Evolutionary conservation across 129 eudicot genomes (phyloP).

Genomic region (Tagetes erecta): DNA sequence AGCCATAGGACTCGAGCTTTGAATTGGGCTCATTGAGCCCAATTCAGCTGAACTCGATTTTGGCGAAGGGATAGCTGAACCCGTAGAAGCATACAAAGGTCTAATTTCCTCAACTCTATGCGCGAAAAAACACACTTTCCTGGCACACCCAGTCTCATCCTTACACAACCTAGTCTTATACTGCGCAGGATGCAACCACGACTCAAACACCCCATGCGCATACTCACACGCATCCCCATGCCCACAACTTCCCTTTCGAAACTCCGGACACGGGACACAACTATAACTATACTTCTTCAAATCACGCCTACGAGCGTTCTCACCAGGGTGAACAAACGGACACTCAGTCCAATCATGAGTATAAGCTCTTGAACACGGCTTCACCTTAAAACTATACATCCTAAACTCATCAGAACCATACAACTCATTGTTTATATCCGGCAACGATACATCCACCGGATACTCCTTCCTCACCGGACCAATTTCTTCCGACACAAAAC

Average conservation of each 20-base stretch:
- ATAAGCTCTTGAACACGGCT: slow-evolving; percentile 95
- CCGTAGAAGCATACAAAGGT: slow-evolving; percentile 85
- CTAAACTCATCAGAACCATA: slow-evolving; percentile 86
- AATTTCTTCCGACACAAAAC: slow-evolving; percentile 37
- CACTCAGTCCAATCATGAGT: slow-evolving; percentile 99
- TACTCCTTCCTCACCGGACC: slow-evolving; percentile 61
- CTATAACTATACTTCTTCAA: slow-evolving; percentile 61
- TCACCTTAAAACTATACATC: slow-evolving; percentile 87
- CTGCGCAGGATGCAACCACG: slow-evolving; percentile 98
- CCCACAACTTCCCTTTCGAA: slow-evolving; percentile 71
- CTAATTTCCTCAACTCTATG: slow-evolving; percentile 77
- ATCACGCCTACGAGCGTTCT: slow-evolving; percentile 95
- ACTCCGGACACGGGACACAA: slow-evolving; percentile 95
- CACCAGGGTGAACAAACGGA: slow-evolving; percentile 96
- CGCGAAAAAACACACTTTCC: slow-evolving; percentile 93
- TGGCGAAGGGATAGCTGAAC: slow-evolving; percentile 87
- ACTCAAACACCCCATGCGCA: slow-evolving; percentile 92
- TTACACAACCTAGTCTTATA: slow-evolving; percentile 83
- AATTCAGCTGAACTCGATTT: slow-evolving; percentile 47
- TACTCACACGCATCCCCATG: slow-evolving; percentile 82
- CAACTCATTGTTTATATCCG: slow-evolving; percentile 75
- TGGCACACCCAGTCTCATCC: slow-evolving; percentile 70
- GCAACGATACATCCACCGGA: slow-evolving; percentile 59
- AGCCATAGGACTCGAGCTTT: slow-evolving; percentile 14
- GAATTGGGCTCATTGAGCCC: slow-evolving; percentile 45